Percentiles rank a stretch among this genome's conserved stretches.
Evolutionary conservation across 768 basidiomycete genomes (phyloP).

Genomic region (Amanita muscaria): DNA sequence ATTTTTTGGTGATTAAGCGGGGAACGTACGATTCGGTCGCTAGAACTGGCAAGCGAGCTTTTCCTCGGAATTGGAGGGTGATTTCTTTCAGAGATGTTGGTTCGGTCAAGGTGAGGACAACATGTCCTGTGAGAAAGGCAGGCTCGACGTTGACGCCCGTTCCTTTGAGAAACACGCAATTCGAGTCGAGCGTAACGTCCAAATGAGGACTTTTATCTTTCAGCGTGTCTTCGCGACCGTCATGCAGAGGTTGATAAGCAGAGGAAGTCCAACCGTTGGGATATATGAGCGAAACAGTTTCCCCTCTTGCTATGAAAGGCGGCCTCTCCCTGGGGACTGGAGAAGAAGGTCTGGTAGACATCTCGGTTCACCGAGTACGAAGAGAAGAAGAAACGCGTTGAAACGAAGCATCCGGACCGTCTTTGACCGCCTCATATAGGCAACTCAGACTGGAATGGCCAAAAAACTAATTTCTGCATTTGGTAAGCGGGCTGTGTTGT

Average conservation of each 20-base stretch:
- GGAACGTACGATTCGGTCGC: conserved; percentile 43
- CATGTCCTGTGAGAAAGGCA: conserved; percentile 68
- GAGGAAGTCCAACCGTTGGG: conserved; percentile 1
- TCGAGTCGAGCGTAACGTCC: conserved; percentile 69
- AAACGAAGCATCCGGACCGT: neutral
- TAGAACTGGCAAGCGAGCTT: conserved; percentile 59
- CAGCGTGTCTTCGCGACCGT: conserved; percentile 26
- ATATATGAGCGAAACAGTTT: conserved; percentile 1
- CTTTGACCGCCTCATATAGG: no score
- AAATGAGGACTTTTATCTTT: conserved; percentile 46
- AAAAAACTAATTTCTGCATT: no score
- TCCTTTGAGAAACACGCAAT: conserved; percentile 65
- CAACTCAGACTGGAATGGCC: no score
- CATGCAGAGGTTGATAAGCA: neutral
- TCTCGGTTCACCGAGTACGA: neutral
- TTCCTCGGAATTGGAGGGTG: conserved; percentile 77
- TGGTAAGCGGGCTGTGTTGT: no score
- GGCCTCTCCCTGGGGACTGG: neutral
- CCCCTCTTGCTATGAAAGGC: neutral
- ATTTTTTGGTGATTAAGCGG: neutral
- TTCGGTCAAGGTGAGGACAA: conserved; percentile 74
- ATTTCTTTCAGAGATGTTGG: conserved; percentile 79
- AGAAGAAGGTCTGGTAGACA: conserved; percentile 5
- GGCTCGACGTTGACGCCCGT: conserved; percentile 81
- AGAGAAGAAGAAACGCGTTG: neutral